Conservation (phyloP, 352 stramenopile genomes). For the Phytophthora chlamydospora region DNA sequence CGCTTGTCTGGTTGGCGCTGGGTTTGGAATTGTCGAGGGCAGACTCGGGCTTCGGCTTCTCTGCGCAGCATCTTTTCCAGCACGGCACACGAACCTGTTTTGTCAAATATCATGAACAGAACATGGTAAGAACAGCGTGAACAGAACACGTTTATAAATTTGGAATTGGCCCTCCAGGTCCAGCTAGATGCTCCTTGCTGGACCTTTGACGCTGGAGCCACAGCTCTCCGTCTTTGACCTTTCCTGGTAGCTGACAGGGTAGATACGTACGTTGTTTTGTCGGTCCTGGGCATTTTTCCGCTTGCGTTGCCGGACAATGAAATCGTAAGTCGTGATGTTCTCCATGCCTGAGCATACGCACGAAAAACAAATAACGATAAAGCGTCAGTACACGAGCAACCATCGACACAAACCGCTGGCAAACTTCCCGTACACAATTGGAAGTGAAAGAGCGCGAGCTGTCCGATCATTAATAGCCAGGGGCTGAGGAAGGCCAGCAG, state of each 20-base stretch:
- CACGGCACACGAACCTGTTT: constrained; percentile 34
- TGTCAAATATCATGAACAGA: constrained; percentile 13
- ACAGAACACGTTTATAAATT: constrained; percentile 31
- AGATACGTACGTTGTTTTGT: constrained; percentile 75
- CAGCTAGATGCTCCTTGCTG: constrained; percentile 14
- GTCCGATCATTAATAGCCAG: constrained; percentile 80
- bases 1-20: constrained; percentile 57
- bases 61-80: constrained; percentile 39
- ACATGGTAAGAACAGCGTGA: constrained; percentile 11
- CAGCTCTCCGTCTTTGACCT: constrained; percentile 22
- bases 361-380: constrained; percentile 1
- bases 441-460: constrained; percentile 85
- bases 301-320: constrained; percentile 87
- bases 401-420: background rate
- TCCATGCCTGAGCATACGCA: constrained; percentile 56
- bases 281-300: constrained; percentile 68
- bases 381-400: background rate
- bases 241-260: constrained; percentile 44
- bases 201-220: constrained; percentile 18
- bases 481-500: constrained; percentile 71
- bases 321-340: constrained; percentile 88
- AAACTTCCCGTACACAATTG: constrained; percentile 69
- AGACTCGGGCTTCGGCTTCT: constrained; percentile 18
- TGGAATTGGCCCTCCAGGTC: constrained; percentile 13
- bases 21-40: constrained; percentile 38